A percentile compares a stretch with the other conserved stretches of the same genome.
phyloP scores from a whole-genome alignment of 2,329 filamentous ascomycete species.

The Plenodomus tracheiphilus region DNA sequence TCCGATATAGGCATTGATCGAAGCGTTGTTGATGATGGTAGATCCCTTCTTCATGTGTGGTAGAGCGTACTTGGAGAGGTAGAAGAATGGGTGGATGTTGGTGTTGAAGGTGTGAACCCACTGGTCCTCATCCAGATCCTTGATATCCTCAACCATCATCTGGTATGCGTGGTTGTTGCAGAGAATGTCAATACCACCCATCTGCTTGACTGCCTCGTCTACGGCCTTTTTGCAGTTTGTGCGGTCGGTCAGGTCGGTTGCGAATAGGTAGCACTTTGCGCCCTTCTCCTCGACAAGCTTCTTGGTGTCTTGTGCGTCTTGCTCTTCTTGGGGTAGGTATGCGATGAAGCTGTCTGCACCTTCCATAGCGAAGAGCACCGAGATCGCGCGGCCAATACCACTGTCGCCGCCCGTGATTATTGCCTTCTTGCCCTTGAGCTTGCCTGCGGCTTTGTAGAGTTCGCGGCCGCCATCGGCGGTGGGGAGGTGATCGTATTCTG shows the following conservation, averaged over 20 bases:
- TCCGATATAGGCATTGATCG: conserved; percentile 81
- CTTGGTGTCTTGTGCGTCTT: conserved; percentile 76
- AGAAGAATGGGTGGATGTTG: conserved; percentile 84
- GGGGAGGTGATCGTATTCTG: conserved; percentile 67
- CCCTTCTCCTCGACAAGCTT: conserved; percentile 69
- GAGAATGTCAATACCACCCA: conserved; percentile 74
- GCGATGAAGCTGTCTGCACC: conserved; percentile 74
- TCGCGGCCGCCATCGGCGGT: conserved; percentile 69
- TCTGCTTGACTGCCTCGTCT: conserved; percentile 65
- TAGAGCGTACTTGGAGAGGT: conserved; percentile 74
- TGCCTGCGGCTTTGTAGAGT: conserved; percentile 73
- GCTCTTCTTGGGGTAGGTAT: conserved; percentile 75
- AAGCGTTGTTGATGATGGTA: conserved; percentile 84
- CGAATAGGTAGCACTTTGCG: conserved; percentile 64
- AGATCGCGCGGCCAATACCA: conserved; percentile 75
- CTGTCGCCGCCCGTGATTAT: conserved; percentile 81
- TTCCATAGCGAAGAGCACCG: conserved; percentile 79
- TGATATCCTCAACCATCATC: conserved; percentile 73
- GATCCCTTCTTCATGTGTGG: conserved; percentile 74
- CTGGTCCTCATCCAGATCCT: conserved; percentile 73
- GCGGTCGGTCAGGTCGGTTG: conserved; percentile 66
- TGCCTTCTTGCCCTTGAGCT: conserved; percentile 74
- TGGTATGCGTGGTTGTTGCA: conserved; percentile 75
- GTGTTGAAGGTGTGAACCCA: conserved; percentile 80
- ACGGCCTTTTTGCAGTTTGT: conserved; percentile 72